phyloP scores from a whole-genome alignment of 139 green algal species.

The Asterochloris sp. region DNA sequence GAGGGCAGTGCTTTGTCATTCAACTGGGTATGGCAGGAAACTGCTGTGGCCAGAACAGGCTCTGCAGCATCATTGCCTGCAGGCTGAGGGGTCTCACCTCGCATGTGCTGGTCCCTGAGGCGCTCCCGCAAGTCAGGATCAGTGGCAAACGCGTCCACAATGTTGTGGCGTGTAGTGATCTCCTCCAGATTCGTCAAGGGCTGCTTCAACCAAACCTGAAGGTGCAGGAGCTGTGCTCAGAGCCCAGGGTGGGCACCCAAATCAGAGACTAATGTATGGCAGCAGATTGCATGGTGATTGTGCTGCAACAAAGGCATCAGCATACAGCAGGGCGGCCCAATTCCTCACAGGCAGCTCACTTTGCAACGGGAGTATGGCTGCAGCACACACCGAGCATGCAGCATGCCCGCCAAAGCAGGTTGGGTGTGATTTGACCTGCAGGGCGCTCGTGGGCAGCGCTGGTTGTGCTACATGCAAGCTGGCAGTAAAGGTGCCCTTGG shows the following conservation, averaged over 20 bases:
- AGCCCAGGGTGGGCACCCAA: neutral
- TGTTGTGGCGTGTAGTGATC: conserved; percentile 73
- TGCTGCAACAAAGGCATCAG: neutral
- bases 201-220: conserved; percentile 93
- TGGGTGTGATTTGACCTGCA: neutral
- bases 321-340: neutral
- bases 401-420: neutral
- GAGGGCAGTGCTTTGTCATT: neutral
- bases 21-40: neutral
- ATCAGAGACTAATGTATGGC: neutral
- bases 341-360: too few species aligned
- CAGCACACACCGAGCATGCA: too few species aligned
- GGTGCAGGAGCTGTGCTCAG: neutral
- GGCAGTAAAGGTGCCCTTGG: too few species aligned
- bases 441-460: too few species aligned
- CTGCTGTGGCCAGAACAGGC: neutral
- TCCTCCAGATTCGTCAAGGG: conserved; percentile 73
- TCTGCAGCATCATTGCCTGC: neutral
- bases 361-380: too few species aligned
- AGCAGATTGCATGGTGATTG: neutral
- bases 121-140: conserved; percentile 67
- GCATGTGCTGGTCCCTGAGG: conserved; percentile 67
- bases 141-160: conserved; percentile 77
- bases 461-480: too few species aligned
- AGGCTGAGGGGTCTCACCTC: conserved; percentile 29